These are phyloP conservation scores for Starmerella powellii DNA, from an alignment of 805 yeast genomes.

Conservation along the genomic window DNA sequence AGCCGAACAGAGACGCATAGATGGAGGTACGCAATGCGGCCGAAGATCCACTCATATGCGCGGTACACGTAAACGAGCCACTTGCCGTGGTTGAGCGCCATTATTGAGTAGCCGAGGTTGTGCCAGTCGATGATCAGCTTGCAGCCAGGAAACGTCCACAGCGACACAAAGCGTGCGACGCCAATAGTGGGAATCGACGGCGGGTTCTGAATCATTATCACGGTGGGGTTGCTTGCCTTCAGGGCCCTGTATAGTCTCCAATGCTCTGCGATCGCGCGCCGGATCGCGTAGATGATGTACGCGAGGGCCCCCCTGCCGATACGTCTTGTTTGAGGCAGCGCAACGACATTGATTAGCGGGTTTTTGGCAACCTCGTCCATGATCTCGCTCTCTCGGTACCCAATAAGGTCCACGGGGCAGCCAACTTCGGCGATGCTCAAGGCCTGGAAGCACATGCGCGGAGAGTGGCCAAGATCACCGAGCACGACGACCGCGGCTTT, in stretches of 20 bases:
- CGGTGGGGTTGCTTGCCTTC: constrained; percentile 28
- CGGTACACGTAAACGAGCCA: constrained; percentile 39
- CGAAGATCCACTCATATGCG: constrained; percentile 51
- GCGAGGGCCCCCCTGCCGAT: constrained; percentile 30
- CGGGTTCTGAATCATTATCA: constrained; percentile 70
- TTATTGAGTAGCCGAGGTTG: constrained; percentile 74
- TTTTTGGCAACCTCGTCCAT: constrained; percentile 22
- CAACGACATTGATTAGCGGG: constrained; percentile 25
- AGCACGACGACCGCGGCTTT: constrained; percentile 69
- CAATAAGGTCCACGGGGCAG: constrained; percentile 70
- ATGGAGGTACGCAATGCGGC: constrained; percentile 55
- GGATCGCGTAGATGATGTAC: constrained; percentile 43
- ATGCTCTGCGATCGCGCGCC: constrained; percentile 51
- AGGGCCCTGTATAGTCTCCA: constrained; percentile 38
- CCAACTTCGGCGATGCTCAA: constrained; percentile 56
- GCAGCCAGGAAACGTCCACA: constrained; percentile 40
- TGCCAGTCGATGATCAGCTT: constrained; percentile 88
- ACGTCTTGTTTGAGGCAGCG: constrained; percentile 22
- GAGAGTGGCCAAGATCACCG: constrained; percentile 92
- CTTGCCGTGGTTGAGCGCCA: constrained; percentile 41
- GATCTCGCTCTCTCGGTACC: constrained; percentile 38
- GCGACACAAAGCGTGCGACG: constrained; percentile 44
- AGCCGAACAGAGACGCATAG: constrained; percentile 70
- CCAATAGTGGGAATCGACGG: constrained; percentile 79
- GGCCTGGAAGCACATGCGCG: constrained; percentile 88